Base-by-base conservation (phyloP, 352 stramenopile species). In the Phytopythium delawarense region DNA sequence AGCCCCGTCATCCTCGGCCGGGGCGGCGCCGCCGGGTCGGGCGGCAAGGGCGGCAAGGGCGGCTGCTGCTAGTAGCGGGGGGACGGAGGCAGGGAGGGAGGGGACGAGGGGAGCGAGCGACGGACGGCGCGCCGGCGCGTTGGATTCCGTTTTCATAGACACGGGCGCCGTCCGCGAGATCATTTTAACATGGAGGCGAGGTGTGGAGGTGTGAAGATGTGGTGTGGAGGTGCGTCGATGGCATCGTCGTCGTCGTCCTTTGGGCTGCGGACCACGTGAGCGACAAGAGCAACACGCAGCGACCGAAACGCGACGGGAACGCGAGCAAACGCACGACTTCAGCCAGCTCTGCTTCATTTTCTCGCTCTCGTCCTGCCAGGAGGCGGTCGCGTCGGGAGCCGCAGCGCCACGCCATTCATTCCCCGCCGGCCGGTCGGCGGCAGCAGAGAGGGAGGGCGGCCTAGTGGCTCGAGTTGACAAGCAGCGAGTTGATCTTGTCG, bases 401-500 rank as follows among this genome's bases (percentile, higher is more conserved):
- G 35, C 35, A 37, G 48, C 48, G 25, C 30, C 48, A 21, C 48
- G 48, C 48, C 48, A 54, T 37, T 46, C 37, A 20, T n/a, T 44
- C 37, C 35, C 35, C 35, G n/a, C n/a, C 46, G 46, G 7, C 46
- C 20, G 8, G 28, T 25, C 46, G 7, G 12, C 3, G 4, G 20
- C 20, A 37, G 9, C 3, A 11, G 48, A n/a, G 35, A 40, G 35
- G 35, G 9, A 15, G 8, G 35, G 35, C 48, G 25, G n/a, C 35
- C 63, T 70, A 65, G 40, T 86, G 75, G 71, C 73, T 87, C 59
- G 78, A 77, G 72, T 83, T 89, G 35, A 80, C 77, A 65, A 92
- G 73, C 75, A 92, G 81, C 71, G 73, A 87, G 76, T 96, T 88
- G 74, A 96, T 94, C 83, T 97, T 96, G 69, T 98, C 94, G 78